These are phyloP conservation scores for Sutorius australiensis DNA, from an alignment of 768 basidiomycete species.

Conservation along the genomic window DNA sequence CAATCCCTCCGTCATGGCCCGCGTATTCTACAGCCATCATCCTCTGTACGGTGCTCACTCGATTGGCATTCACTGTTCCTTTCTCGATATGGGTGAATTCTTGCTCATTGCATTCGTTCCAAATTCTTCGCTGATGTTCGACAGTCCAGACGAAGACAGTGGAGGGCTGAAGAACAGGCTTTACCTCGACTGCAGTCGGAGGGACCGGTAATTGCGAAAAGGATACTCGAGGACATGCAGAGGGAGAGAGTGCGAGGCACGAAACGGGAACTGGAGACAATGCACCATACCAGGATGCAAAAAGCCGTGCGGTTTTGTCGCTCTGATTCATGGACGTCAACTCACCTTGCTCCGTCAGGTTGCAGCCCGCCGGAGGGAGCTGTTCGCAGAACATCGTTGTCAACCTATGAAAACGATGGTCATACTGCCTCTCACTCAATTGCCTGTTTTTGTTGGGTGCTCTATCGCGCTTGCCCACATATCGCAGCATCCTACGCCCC, in stretches of 20 bases:
- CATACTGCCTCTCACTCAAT: slow-evolving; percentile 60
- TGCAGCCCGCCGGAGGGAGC: slow-evolving; percentile 49
- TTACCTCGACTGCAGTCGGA: slow-evolving; percentile 53
- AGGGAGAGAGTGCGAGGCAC: slow-evolving; percentile 50
- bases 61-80: slow-evolving; percentile 60
- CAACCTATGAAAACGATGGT: slow-evolving; percentile 54
- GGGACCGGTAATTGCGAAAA: slow-evolving; percentile 37
- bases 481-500: slow-evolving; percentile 55
- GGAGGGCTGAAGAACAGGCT: slow-evolving; percentile 57
- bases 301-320: slow-evolving; percentile 38
- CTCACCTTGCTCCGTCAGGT: slow-evolving; percentile 38
- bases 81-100: slow-evolving; percentile 67
- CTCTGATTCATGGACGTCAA: background rate
- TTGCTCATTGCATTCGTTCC: background rate
- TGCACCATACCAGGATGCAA: slow-evolving; percentile 46
- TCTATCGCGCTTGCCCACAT: slow-evolving; percentile 55
- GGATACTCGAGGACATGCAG: slow-evolving; percentile 48
- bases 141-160: slow-evolving; percentile 60
- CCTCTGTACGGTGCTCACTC: slow-evolving; percentile 56
- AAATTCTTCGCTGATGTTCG: slow-evolving; percentile 14
- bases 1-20: slow-evolving; percentile 63
- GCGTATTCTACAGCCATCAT: slow-evolving; percentile 76
- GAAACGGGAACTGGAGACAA: slow-evolving; percentile 45
- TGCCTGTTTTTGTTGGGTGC: slow-evolving; percentile 69
- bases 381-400: slow-evolving; percentile 59